Evolutionary conservation across 441 rosid genomes (phyloP), one percentile per base, ranked within the genome.

Genomic region (Dalechampia spathulata): DNA sequence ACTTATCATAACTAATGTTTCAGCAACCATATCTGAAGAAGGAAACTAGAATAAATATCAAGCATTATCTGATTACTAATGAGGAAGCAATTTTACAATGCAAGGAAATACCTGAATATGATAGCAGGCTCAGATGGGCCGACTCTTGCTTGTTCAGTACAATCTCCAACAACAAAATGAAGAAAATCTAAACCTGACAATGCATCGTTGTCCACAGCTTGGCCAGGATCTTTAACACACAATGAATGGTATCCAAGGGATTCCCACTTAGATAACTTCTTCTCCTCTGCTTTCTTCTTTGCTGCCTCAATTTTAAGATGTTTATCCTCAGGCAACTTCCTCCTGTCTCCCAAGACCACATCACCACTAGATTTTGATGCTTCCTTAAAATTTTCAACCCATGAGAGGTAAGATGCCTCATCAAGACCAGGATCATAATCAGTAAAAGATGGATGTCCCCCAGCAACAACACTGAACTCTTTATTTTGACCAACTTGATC

Each of bases 361-460:
- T 71, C 73, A 61, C 55, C 72, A 72, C 65, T 73, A 55, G 82
- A 75, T 56, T 69, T 55, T 58, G 87, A 72, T 22, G 72, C 66
- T 30, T 77, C 82, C 67, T 85, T 81, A 43, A 88, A 77, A 43
- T 82, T 86, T 74, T 84, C 86, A 74, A 88, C 80, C 98, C 98
- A 88, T 49, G 83, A 72, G 38, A 74, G 83, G 78, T 88, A 91
- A 26, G 90, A 81, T 68, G 82, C 89, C 75, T 91, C 96, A 63
- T 86, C 91, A 69, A 87, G 78, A 78, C 74, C 83, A 54, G 89
- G 68, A 65, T 82, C 68, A 64, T 68, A 57, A 67, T 30, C 42
- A 11, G 34, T 58, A 19, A 68, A 71, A 47, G 79, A 56, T 59
- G 78, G 72, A 52, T 37, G 57, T 49, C 61, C 76, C 63, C 32